Conservation (phyloP, 176 grass and related monocot genomes). For the Cenchrus purpureus region DNA sequence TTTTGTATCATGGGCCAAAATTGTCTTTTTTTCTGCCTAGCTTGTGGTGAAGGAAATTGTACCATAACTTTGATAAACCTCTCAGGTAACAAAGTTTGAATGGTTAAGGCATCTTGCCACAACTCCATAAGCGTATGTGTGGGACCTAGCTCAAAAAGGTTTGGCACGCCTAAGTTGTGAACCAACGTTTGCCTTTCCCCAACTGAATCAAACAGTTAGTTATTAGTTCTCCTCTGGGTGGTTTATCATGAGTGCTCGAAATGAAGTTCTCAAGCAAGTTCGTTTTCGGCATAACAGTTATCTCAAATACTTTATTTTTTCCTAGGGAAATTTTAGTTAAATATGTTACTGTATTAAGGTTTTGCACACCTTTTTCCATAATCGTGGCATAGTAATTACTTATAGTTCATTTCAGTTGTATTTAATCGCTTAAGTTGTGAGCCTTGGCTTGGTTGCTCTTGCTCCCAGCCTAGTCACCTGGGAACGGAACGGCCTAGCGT, state of each 20-base stretch:
- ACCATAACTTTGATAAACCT: background rate
- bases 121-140: background rate
- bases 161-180: background rate
- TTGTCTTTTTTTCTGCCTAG: background rate
- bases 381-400: background rate
- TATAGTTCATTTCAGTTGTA: background rate
- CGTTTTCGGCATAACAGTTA: background rate
- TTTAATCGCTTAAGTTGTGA: background rate
- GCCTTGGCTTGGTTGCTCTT: background rate
- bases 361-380: background rate
- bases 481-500: no score
- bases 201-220: slow-evolving; percentile 17
- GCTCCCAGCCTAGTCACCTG: no score
- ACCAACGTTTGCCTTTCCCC: background rate
- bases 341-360: background rate
- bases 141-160: background rate
- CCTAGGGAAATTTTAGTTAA: background rate
- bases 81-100: background rate
- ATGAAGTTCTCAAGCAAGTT: background rate
- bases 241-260: background rate
- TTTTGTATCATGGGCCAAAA: background rate
- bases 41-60: background rate
- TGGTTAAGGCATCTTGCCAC: background rate
- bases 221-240: background rate
- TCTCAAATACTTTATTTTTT: background rate